phyloP scores from a whole-genome alignment of 352 stramenopile species.

The Phytophthora hybrid region DNA sequence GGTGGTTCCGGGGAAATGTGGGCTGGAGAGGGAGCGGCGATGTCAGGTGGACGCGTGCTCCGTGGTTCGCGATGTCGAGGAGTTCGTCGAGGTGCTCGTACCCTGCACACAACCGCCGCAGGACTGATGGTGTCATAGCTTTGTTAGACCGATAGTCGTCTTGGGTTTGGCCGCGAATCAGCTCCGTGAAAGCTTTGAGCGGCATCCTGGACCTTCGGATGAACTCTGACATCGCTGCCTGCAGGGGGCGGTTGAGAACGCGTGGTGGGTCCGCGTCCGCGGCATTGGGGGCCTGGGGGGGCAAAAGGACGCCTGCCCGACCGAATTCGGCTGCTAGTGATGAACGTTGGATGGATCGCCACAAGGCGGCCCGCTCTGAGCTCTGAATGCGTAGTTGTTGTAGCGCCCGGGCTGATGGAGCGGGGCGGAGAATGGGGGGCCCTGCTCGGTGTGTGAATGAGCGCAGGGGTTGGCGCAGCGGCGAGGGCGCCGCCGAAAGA shows the following conservation, averaged over 20 bases:
- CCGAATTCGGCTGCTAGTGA: too few relatives aligned
- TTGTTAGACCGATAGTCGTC: conserved; percentile 11
- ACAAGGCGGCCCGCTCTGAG: too few relatives aligned
- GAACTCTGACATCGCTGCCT: conserved; percentile 3
- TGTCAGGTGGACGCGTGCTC: not conserved
- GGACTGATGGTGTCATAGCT: not conserved
- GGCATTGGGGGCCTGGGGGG: not conserved
- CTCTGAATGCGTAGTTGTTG: too few relatives aligned
- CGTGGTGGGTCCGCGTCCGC: not conserved
- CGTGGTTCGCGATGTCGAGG: too few relatives aligned
- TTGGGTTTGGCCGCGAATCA: not conserved
- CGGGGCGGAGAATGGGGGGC: too few relatives aligned
- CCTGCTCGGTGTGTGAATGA: too few relatives aligned
- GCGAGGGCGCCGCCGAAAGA: too few relatives aligned
- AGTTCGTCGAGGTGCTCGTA: too few relatives aligned
- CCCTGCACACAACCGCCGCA: not conserved
- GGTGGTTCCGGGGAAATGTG: not conserved
- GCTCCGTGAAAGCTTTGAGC: conserved; percentile 2
- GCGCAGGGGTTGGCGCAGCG: too few relatives aligned
- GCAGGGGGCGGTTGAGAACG: not conserved
- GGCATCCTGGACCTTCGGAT: not conserved
- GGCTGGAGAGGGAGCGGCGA: not conserved
- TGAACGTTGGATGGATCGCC: too few relatives aligned
- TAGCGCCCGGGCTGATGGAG: too few relatives aligned
- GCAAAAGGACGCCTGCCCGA: too few relatives aligned